These are phyloP conservation scores for Starmerella apicola DNA, from an alignment of 805 yeast genomes.

Conservation along the genomic window DNA sequence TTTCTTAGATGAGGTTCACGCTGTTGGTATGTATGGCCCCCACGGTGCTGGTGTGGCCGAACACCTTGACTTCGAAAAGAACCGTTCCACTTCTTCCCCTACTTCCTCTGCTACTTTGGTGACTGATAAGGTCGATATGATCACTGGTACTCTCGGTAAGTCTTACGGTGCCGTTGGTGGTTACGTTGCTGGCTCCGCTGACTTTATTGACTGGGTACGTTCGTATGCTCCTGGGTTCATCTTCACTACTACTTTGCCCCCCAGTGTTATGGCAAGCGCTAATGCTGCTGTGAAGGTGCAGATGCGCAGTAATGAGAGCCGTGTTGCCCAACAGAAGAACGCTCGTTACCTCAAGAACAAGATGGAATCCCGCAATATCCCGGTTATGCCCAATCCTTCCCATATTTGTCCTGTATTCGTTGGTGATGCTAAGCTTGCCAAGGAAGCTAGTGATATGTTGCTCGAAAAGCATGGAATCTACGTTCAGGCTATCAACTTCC, in stretches of 20 bases:
- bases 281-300: conserved; percentile 76
- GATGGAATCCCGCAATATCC: conserved; percentile 62
- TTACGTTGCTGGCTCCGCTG: conserved; percentile 78
- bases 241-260: conserved; percentile 93
- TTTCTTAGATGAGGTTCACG: conserved; percentile 95
- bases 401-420: conserved; percentile 92
- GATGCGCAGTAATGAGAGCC: conserved; percentile 60
- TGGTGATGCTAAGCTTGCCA: conserved; percentile 89
- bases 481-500: conserved; percentile 97
- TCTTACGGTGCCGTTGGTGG: conserved; percentile 99
- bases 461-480: conserved; percentile 76
- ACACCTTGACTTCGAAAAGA: conserved; percentile 79
- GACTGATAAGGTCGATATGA: conserved; percentile 84
- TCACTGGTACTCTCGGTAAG: conserved; percentile 94
- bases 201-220: conserved; percentile 86
- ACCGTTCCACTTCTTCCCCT: conserved; percentile 47
- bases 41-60: conserved; percentile 99
- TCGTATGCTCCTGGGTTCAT: conserved; percentile 96
- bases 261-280: conserved; percentile 95
- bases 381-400: conserved; percentile 94
- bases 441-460: conserved; percentile 77
- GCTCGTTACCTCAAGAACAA: conserved; percentile 73
- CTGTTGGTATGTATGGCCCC: conserved; percentile 98
- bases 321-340: conserved; percentile 73
- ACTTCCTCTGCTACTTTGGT: conserved; percentile 33